Base-by-base conservation (phyloP, 2,329 filamentous ascomycete species). In the Ophiosphaerella korrae region DNA sequence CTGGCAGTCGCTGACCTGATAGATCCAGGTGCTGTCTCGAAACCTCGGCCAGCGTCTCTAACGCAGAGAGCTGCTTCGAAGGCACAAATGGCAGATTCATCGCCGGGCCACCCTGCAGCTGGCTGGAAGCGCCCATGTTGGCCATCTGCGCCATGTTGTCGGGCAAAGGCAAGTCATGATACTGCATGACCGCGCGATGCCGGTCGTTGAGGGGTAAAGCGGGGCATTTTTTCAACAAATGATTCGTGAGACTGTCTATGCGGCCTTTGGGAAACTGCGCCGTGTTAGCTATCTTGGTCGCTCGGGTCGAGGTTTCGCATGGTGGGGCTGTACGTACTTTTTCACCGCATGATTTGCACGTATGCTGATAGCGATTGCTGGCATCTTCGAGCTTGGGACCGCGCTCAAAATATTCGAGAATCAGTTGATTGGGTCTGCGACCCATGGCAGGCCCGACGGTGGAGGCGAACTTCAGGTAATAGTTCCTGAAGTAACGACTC, bases 341-440 rank as follows among this genome's bases (percentile, higher is more conserved):
- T 75, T 94, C 89, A 60, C 90, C 90, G 72, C 91, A 96, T 60
- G 86, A 82, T 74, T 89, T 93, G 83, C 92, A 96, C 11, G 89
- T 94, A 70, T 96, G 90, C 64, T 90, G 87, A 70, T 97, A 97
- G 51, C 92, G 86, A 74, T 96, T 96, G 78, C 90, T 94, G 58
- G 89, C 88, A 76, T 96, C 91, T 69, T 88, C 86, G 65, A 96
- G 83, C 77, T 96, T 96, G 34, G 85, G 84, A 8, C 92, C 92
- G 62, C 92, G 85, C 72, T 90, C 85, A 74, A 96, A 97, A 79
- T 91, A 94, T 75, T 93, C 86, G 73, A 90, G 82, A 72, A 96
- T 92, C 63, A 96, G 81, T 64, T 86, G 85, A 75, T 94, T 93
- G 59, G 90, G 90, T 76, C 88, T 88, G 70, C 90, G 85, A 71